These are phyloP conservation scores for Acanthamoeba healyi DNA, from an alignment of 208 protist species.

Conservation along the genomic window DNA sequence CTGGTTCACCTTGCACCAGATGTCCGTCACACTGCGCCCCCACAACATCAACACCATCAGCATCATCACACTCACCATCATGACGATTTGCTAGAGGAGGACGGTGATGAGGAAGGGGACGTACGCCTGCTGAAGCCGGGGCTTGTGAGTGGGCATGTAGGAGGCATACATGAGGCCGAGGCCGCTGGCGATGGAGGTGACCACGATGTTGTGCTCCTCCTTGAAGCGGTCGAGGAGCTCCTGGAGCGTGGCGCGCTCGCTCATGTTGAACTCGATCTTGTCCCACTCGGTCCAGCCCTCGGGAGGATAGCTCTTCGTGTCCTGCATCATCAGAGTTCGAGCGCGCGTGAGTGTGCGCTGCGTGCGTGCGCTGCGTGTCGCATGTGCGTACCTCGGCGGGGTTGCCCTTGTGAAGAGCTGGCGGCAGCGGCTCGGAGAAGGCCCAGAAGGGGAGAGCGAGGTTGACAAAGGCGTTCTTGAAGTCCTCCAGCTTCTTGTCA, in stretches of 20 bases:
- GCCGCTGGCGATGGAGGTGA: constrained; percentile 56
- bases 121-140: background rate
- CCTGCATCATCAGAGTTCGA: background rate
- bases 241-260: background rate
- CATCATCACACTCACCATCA: background rate
- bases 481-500: constrained; percentile 62
- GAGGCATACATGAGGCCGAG: constrained; percentile 14
- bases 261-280: constrained; percentile 26
- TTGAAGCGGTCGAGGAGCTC: constrained; percentile 3
- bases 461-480: constrained; percentile 97
- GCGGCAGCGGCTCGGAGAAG: constrained; percentile 95
- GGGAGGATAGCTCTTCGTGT: background rate
- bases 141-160: constrained; percentile 8
- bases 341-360: background rate
- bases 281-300: constrained; percentile 55
- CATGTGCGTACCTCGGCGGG: background rate
- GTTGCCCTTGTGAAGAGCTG: background rate
- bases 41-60: background rate
- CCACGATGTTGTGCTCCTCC: background rate
- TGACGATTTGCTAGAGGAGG: background rate
- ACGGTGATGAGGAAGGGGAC: background rate
- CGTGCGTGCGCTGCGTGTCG: background rate
- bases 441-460: constrained; percentile 97
- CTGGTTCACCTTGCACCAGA: constrained; percentile 16
- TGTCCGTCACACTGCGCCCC: constrained; percentile 1